Conservation (phyloP, 352 stramenopile species). For the Phytophthora lateralis region DNA sequence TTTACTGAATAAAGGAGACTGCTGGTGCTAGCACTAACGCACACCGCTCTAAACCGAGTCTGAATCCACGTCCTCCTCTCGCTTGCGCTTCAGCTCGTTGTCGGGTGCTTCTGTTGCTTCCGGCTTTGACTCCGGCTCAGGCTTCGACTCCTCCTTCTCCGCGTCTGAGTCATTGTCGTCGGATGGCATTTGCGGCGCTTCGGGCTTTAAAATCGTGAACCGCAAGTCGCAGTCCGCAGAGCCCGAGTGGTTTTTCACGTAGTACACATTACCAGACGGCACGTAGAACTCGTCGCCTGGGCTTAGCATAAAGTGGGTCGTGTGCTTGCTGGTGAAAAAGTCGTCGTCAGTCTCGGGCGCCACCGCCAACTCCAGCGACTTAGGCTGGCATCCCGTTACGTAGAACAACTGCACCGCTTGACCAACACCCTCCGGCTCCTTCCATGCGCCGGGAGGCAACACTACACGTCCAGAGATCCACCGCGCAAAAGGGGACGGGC, state of each 20-base stretch:
- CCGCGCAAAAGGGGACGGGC: slow-evolving; percentile 65
- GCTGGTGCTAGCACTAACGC: not conserved
- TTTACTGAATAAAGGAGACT: slow-evolving; percentile 14
- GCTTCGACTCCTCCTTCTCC: slow-evolving; percentile 21
- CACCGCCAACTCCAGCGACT: slow-evolving; percentile 77
- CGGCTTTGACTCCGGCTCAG: slow-evolving; percentile 10
- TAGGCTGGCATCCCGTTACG: slow-evolving; percentile 89
- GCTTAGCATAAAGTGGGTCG: slow-evolving; percentile 93
- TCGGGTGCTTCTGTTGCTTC: slow-evolving; percentile 13
- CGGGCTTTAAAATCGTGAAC: slow-evolving; percentile 95
- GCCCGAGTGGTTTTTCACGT: slow-evolving; percentile 96
- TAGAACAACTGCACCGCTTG: slow-evolving; percentile 95
- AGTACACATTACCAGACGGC: slow-evolving; percentile 95
- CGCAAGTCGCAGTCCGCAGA: slow-evolving; percentile 88
- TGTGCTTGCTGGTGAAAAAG: slow-evolving; percentile 90
- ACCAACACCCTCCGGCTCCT: slow-evolving; percentile 94
- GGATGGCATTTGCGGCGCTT: slow-evolving; percentile 25
- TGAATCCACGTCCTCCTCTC: slow-evolving; percentile 20
- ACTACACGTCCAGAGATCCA: slow-evolving; percentile 93
- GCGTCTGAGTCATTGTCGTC: slow-evolving; percentile 31
- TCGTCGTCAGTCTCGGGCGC: slow-evolving; percentile 73
- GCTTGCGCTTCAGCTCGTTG: slow-evolving; percentile 35
- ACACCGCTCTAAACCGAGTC: not conserved
- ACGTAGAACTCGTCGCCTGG: slow-evolving; percentile 97
- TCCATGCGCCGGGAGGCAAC: slow-evolving; percentile 93